Percentiles rank a stretch among this genome's conserved stretches.
These are phyloP conservation scores for Candolleomyces efflorescens DNA, from an alignment of 768 basidiomycete species.

Conservation along the genomic window DNA sequence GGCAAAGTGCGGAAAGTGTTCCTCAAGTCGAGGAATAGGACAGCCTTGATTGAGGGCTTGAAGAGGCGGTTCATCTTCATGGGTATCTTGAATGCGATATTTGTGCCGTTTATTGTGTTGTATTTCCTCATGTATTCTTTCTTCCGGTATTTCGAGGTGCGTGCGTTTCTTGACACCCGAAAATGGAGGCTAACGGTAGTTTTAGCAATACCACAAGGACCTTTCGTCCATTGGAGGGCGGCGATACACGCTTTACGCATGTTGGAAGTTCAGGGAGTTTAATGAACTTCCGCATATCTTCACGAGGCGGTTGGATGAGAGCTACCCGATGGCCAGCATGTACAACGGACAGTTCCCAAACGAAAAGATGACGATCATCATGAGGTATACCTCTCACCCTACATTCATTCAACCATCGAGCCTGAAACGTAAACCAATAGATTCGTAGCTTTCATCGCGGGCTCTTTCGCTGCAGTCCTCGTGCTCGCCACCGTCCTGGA, in stretches of 20 bases:
- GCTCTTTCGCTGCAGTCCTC: constrained; percentile 95
- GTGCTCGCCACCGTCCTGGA: constrained; percentile 89
- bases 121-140: constrained; percentile 98
- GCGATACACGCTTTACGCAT: constrained; percentile 89
- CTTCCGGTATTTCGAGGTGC: constrained; percentile 98
- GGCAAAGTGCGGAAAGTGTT: constrained; percentile 92
- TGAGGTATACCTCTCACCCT: constrained; percentile 54
- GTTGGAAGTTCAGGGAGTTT: constrained; percentile 99
- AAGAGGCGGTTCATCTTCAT: constrained; percentile 90
- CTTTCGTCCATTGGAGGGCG: constrained; percentile 92
- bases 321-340: constrained; percentile 86
- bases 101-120: constrained; percentile 94
- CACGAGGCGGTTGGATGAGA: constrained; percentile 77
- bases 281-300: constrained; percentile 97
- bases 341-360: constrained; percentile 99
- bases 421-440: constrained; percentile 32
- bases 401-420: background rate
- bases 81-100: constrained; percentile 93
- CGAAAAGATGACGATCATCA: constrained; percentile 82
- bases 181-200: background rate
- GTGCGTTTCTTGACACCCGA: constrained; percentile 16
- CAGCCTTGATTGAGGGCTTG: constrained; percentile 80
- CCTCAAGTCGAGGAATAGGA: constrained; percentile 77
- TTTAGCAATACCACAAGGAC: constrained; percentile 97
- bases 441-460: constrained; percentile 94